A percentile compares a stretch with the other conserved stretches of the same genome.
These are phyloP conservation scores for Fusarium tuaranense DNA, from an alignment of 2,329 filamentous ascomycete genomes.

Conservation along the genomic window DNA sequence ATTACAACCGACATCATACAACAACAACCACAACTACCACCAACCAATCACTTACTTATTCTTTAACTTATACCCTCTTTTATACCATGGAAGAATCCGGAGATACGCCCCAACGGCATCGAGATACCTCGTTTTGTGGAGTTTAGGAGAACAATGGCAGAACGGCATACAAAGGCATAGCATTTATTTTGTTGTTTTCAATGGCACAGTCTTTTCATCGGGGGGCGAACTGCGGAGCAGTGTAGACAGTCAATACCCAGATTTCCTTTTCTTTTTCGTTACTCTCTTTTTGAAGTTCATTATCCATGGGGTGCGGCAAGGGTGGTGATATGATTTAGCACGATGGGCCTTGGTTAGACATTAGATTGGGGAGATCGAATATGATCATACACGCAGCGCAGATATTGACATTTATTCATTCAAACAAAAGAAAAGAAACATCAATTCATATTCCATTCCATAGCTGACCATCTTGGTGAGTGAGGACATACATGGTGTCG, in stretches of 20 bases:
- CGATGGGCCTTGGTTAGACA: neutral
- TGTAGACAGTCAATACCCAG: conserved; percentile 48
- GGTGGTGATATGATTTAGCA: neutral
- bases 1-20: conserved; percentile 5
- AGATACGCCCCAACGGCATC: conserved; percentile 34
- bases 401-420: conserved; percentile 1
- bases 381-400: neutral
- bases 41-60: conserved; percentile 17
- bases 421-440: conserved; percentile 33
- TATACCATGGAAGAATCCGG: conserved; percentile 25
- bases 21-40: neutral
- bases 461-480: conserved; percentile 30
- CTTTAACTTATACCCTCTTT: conserved; percentile 13
- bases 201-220: conserved; percentile 34
- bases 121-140: conserved; percentile 41
- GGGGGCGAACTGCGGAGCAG: conserved; percentile 41
- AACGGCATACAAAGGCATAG: conserved; percentile 40
- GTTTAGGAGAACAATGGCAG: conserved; percentile 37
- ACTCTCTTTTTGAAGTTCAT: neutral
- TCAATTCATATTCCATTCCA: conserved; percentile 31
- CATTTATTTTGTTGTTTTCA: conserved; percentile 33
- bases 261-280: conserved; percentile 39
- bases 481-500: conserved; percentile 25
- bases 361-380: neutral
- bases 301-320: neutral